Evolutionary conservation across 1,284 basidiomycete species (phyloP).

Genomic region (Marasmius sp.): DNA sequence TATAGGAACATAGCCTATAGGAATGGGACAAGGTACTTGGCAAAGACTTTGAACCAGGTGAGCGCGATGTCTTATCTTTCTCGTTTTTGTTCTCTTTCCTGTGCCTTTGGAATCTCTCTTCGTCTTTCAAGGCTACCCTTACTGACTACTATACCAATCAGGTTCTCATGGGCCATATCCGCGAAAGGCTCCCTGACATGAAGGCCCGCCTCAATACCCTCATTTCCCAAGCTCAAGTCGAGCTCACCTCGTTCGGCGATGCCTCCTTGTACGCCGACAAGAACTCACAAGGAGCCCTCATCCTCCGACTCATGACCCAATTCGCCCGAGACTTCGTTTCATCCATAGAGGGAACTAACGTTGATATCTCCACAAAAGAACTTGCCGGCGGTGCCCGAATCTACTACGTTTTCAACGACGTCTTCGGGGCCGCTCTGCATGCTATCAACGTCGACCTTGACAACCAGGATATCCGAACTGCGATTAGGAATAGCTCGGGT

Average conservation of each 20-base stretch:
- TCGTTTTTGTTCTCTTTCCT: background rate
- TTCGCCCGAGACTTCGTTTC: slow-evolving; percentile 98
- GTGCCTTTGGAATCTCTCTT: no score
- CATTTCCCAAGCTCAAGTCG: slow-evolving; percentile 99
- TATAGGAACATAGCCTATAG: slow-evolving; percentile 97
- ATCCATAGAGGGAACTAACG: slow-evolving; percentile 97
- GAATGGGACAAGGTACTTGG: slow-evolving; percentile 94
- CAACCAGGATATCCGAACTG: slow-evolving; percentile 94
- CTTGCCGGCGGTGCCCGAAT: slow-evolving; percentile 97
- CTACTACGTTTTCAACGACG: slow-evolving; percentile 99
- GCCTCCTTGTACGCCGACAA: slow-evolving; percentile 90
- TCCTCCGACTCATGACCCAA: slow-evolving; percentile 97
- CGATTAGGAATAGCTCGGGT: slow-evolving; percentile 97
- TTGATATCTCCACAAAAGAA: slow-evolving; percentile 98
- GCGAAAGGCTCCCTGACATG: slow-evolving; percentile 99
- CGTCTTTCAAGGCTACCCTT: background rate
- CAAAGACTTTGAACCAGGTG: slow-evolving; percentile 93
- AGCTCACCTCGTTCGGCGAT: slow-evolving; percentile 95
- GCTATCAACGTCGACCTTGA: slow-evolving; percentile 94
- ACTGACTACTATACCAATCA: slow-evolving; percentile 26
- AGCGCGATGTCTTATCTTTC: slow-evolving; percentile 15
- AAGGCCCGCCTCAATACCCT: slow-evolving; percentile 97
- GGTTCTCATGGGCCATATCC: slow-evolving; percentile 97
- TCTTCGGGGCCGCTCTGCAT: slow-evolving; percentile 91
- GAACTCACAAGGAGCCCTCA: slow-evolving; percentile 86